Evolutionary conservation across 495 filamentous ascomycete genomes (phyloP), one percentile per base, ranked within the genome.

Genomic region (Melanomma pulvis-pyrius): DNA sequence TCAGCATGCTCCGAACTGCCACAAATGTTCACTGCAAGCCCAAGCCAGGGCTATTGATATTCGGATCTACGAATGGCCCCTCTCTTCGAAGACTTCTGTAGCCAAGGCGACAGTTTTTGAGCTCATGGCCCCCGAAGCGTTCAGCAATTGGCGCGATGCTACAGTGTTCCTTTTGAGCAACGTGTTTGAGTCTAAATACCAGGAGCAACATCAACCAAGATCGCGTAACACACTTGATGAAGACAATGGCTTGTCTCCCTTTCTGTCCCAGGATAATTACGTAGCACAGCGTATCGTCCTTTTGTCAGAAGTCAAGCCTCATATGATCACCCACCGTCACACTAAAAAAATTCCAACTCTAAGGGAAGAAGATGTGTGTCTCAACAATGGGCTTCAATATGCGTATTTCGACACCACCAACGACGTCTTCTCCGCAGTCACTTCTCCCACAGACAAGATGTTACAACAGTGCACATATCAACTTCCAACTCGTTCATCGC

Each of bases 31-130:
- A 0, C 73, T 78, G 22, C 17, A 59, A 5, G 2, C 55, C 0
- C 11, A 75, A 19, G 79, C 79, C 0, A 34, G 74, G 0, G 41
- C 11, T 0, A 68, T 91, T 25, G 59, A 15, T 0, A 88, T 91
- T 47, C 5, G 68, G 0, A 55, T 85, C 53, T 78, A 87, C 59
- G 87, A 90, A 65, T 89, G 85, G 86, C 87, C 88, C 2, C 73
- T 90, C 9, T 84, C 87, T 0, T 15, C n/a, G 0, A 52, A 77
- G 19, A 7, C 32, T 0, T 34, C 57, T 0, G 28, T 79, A 22
- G 75, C 79, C 0, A 81, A 83, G 59, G 75, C 82, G 0, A 77
- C 78, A 0, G 79, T 89, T 0, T 88, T 90, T 49, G 87, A 90
- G 73, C 75, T 89, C 0, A 39, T 65, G 11, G 71, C 81, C 0